Evolutionary conservation across 1,139 yeast species (phyloP), one percentile per base, ranked within the genome.

Genomic region (Candida pseudocylindracea): DNA sequence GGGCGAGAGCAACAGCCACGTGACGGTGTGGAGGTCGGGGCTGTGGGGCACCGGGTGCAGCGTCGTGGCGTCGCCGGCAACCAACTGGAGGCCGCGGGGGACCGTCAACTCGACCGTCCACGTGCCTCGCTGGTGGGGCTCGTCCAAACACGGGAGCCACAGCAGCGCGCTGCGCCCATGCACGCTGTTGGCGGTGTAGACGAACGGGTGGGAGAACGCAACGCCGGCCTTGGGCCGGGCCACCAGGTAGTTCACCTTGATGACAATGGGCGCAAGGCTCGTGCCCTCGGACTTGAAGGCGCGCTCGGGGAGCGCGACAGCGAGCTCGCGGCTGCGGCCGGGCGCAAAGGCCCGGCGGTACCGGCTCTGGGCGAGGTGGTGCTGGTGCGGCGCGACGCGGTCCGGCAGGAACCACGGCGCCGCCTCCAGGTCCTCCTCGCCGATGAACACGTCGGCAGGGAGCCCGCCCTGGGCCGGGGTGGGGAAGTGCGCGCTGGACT

Each of bases 111-210:
- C 92, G 11, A 91, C 50, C 37, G 85, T 83, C 98, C 98, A 91
- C 0, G 95, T 78, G 32, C 79, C 75, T 37, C 83, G 67, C 42
- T 83, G 95, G 69, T 88, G 76, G 28, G 83, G 50, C 32, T 78
- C 80, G 42, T 91, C 96, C 5, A 88, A 63, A 46, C 98, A 91
- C 0, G 99, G 99, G 32, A 88, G 78, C 98, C 99, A 91, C 13
- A 83, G 74, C 2, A 94, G 79, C 0, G 96, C 79, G 10, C 92
- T 70, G 8, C 78, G 63, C 13, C 83, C 83, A 32, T 71, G 55
- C 25, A 81, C 85, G 3, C 80, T 62, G 45, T 88, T 85, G 1
- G 69, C 61, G 0, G 98, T 85, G 49, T 76, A 83, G 2, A 80
- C 92, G 45, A 79, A 93, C 92, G 95, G 83, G 30, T 39, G 37